Conservation (phyloP, 106 monocot genomes). For the Phalaenopsis equestris region DNA sequence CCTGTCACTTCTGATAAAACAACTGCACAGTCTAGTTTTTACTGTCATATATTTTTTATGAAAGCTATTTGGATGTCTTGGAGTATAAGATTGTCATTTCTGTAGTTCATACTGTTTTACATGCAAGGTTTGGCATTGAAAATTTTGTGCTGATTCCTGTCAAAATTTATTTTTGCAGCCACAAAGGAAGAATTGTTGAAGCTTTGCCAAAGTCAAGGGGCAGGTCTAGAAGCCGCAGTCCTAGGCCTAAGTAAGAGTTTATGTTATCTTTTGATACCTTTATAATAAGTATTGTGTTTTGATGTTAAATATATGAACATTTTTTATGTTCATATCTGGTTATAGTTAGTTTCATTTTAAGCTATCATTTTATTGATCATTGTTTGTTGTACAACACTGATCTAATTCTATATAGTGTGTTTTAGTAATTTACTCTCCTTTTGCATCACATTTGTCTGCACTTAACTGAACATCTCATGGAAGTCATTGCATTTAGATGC, state of each 20-base stretch:
- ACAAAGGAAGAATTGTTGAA: constrained; percentile 67
- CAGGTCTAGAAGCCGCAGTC: constrained; percentile 71
- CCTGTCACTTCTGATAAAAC: no score
- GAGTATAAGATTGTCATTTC: no score
- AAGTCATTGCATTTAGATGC: background rate
- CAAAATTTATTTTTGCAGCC: constrained; percentile 19
- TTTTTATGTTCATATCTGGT: background rate
- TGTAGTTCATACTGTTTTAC: no score
- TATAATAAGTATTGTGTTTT: background rate
- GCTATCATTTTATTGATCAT: background rate
- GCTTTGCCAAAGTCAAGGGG: constrained; percentile 30
- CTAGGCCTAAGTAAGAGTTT: constrained; percentile 38
- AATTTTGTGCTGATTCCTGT: no score
- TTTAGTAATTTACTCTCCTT: background rate
- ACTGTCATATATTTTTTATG: no score
- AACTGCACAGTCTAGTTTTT: no score
- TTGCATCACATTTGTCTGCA: background rate
- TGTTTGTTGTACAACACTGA: background rate
- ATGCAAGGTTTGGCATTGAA: no score
- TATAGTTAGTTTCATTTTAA: background rate
- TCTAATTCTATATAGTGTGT: background rate
- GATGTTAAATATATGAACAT: background rate
- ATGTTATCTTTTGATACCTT: background rate
- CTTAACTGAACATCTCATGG: background rate
- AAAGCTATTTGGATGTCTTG: no score